phyloP scores from a whole-genome alignment of 139 green algal species.

The Marvania coccoides region DNA sequence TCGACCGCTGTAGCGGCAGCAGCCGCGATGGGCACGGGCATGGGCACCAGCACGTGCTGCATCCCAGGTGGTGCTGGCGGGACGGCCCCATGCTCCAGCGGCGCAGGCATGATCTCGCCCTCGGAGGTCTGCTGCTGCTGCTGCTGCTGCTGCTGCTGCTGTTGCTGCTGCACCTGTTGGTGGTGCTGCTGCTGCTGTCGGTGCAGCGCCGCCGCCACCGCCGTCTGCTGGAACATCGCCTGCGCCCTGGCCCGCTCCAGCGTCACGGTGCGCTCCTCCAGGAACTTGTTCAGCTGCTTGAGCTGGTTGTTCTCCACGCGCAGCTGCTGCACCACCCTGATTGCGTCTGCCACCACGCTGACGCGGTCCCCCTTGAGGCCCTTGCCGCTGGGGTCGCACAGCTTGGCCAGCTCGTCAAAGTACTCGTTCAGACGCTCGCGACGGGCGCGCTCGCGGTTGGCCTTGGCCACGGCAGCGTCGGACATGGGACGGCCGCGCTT shows the following conservation, averaged over 20 bases:
- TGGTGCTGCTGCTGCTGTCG: slow-evolving; percentile 13
- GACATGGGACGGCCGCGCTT: slow-evolving; percentile 8
- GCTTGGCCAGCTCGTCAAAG: slow-evolving; percentile 43
- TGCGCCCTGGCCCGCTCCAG: slow-evolving; percentile 18
- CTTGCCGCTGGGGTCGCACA: slow-evolving; percentile 36
- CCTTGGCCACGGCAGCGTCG: slow-evolving; percentile 27
- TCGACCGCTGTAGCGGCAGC: not conserved
- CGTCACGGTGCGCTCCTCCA: slow-evolving; percentile 26
- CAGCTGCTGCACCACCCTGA: slow-evolving; percentile 37
- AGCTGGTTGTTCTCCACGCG: slow-evolving; percentile 51
- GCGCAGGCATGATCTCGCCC: not conserved
- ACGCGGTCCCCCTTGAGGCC: slow-evolving; percentile 37
- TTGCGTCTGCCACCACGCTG: slow-evolving; percentile 45
- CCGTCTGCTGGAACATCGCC: slow-evolving; percentile 27
- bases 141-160: not conserved
- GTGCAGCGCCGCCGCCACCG: slow-evolving; percentile 5
- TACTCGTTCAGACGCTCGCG: slow-evolving; percentile 44
- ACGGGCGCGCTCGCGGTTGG: slow-evolving; percentile 30
- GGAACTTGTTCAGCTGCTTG: slow-evolving; percentile 53
- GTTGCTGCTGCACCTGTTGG: slow-evolving; percentile 3
- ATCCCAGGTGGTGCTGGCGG: not conserved
- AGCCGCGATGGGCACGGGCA: not conserved
- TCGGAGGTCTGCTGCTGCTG: slow-evolving; percentile 1
- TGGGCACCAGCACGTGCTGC: slow-evolving; percentile 5
- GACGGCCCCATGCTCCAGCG: not conserved